These are phyloP conservation scores for Piromyces finnis DNA, from an alignment of 192 early-diverging fungal species.

Conservation along the genomic window DNA sequence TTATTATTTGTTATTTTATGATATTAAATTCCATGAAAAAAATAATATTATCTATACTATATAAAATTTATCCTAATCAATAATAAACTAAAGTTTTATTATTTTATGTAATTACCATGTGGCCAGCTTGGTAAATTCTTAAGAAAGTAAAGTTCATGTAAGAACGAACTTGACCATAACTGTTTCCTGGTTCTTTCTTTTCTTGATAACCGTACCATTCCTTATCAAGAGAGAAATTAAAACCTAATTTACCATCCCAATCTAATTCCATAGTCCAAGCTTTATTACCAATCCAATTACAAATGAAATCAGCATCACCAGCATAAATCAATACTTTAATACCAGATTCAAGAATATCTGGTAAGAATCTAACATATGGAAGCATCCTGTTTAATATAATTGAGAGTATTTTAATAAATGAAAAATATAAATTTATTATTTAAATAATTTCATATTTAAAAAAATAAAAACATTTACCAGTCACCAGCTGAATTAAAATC, in stretches of 20 bases:
- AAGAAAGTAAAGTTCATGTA: conserved; percentile 66
- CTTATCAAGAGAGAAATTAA: conserved; percentile 44
- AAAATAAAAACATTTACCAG: conserved; percentile 28
- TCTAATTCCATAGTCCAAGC: conserved; percentile 69
- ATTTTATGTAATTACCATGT: conserved; percentile 60
- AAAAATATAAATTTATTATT: no score
- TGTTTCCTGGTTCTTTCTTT: conserved; percentile 16
- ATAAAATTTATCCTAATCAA: no score
- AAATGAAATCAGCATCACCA: conserved; percentile 87
- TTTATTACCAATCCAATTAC: conserved; percentile 85
- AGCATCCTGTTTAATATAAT: conserved; percentile 1
- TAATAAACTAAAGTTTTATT: no score
- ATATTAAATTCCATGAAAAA: no score
- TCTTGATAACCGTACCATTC: conserved; percentile 45
- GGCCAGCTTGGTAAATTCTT: conserved; percentile 68
- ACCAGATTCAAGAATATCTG: conserved; percentile 50
- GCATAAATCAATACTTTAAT: conserved; percentile 76
- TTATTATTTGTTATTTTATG: no score
- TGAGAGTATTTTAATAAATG: no score
- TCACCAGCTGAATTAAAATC: conserved; percentile 69
- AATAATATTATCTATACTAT: no score
- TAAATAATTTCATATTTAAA: conserved; percentile 6
- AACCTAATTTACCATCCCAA: conserved; percentile 61
- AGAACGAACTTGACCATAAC: conserved; percentile 47
- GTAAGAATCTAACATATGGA: conserved; percentile 16